Evolutionary conservation across 2,329 filamentous ascomycete species (phyloP), one percentile per base, ranked within the genome.

Genomic region (Aspergillaceae sp.): DNA sequence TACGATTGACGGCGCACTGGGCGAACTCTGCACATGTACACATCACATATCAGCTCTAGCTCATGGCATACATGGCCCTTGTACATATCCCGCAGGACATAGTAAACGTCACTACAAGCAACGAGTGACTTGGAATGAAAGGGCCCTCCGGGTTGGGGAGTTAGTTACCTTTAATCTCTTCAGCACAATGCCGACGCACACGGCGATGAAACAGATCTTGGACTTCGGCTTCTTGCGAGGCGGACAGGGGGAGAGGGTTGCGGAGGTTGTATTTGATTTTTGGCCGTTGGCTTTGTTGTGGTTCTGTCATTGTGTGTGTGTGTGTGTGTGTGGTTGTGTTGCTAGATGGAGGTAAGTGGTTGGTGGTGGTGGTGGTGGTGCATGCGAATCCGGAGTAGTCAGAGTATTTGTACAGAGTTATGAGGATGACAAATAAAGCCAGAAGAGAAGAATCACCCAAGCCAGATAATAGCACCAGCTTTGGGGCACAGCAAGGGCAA

Each of bases 1-100:
- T 97, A 54, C 87, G 86, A 62, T 84, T 83, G 42, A 84, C 77
- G 44, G 90, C 90, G 75, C 92, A 98, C 55, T 84, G 82, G 48
- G 92, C 92, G 65, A 98, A 98, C 51, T 86, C 91, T 96, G 56
- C 44, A 49, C 19, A 19, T 19, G 19, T 19, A 19, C 19, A 19
- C 19, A 19, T 19, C 19, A 19, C 19, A 19, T 19, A 19, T 19
- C 19, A 19, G 19, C 19, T 19, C 19, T 19, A 2, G 19, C 19
- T 19, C 19, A 19, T 19, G 19, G 19, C 19, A 19, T 19, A 19
- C 19, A 19, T 19, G 19, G 19, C 19, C 19, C 19, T 19, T 19
- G 19, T 19, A 19, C 19, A 2, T 19, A 2, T 2, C 19, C 19
- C 19, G 2, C 19, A 19, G 19, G 19, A 19, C 19, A 19, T 19